Base-by-base conservation (phyloP, 139 green algal genomes). In the Closterium sp. region DNA sequence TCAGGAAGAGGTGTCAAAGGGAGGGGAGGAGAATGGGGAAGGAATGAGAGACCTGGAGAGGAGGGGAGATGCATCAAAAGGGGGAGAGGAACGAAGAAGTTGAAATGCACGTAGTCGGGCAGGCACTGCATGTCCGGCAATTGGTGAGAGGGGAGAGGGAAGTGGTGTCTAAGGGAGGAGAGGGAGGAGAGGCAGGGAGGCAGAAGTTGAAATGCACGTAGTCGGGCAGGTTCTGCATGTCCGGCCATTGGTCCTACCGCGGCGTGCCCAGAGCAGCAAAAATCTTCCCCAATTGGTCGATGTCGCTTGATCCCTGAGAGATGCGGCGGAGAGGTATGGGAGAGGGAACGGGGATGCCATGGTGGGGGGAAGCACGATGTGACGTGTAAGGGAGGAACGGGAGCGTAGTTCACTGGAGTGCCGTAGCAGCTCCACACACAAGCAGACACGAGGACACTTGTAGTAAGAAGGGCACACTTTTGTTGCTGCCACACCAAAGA, bases 201-300 rank as follows among this genome's bases (percentile, higher is more conserved):
- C 24, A 90, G 24, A n/a, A 30, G 42, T 86, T 31, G 34, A 45
- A 89, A 24, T 34, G 21, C 29, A 85, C 62, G 86, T 92, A 96
- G 50, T 95, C 89, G 9, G 95, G 95, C 88, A 96, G 87, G 28
- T 50, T 88, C 50, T 31, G 89, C 31, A 95, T 86, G 70, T 89
- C 94, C 21, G 94, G 94, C 95, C 95, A 96, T 17, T 89, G 86
- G 45, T 91, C 89, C 91, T 96, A 94, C 38, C 90, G 94, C 21
- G 95, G 95, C 29, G 95, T 96, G 31, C 95, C 95, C 27, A 96
- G 73, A 13, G 45, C 90, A 19, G 62, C 85, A 84, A 95, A 96
- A 34, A 96, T 95, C 88, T 95, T 95, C 6, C 87, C 38, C n/a
- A 95, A 86, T 90, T 95, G 93, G 73, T 95, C 87, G 22, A 95